Percentiles rank a stretch among this genome's conserved stretches.
These are phyloP conservation scores for Fomes fomentarius DNA, from an alignment of 1,284 basidiomycete species.

Conservation along the genomic window DNA sequence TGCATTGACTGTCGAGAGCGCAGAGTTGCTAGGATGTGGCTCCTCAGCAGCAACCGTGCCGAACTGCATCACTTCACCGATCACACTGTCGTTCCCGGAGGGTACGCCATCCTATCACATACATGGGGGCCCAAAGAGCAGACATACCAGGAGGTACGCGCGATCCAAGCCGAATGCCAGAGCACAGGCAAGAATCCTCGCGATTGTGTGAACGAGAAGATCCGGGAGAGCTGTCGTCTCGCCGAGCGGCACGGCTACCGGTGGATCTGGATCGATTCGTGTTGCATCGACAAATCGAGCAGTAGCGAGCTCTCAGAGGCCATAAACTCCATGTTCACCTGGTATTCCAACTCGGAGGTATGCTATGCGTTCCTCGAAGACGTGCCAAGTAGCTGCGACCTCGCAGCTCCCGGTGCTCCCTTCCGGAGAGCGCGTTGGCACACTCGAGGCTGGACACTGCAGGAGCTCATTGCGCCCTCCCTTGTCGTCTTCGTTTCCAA, in stretches of 20 bases:
- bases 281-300: slow-evolving; percentile 6
- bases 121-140: neutral
- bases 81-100: neutral
- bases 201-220: neutral
- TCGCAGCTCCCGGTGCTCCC: neutral
- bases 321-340: neutral
- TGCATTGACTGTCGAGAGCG: too few species aligned
- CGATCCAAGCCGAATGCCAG: neutral
- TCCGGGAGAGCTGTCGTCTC: neutral
- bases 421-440: slow-evolving; percentile 1
- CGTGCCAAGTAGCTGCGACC: neutral
- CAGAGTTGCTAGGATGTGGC: neutral
- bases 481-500: slow-evolving; percentile 3
- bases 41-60: neutral
- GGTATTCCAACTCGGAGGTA: slow-evolving; percentile 3
- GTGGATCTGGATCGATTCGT: slow-evolving; percentile 13
- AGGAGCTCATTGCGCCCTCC: neutral
- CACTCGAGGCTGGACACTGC: neutral
- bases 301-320: neutral
- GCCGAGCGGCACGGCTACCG: slow-evolving; percentile 3
- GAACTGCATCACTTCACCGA: neutral
- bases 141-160: neutral
- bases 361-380: slow-evolving; percentile 6
- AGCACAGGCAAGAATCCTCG: neutral
- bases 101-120: neutral